Evolutionary conservation across 768 basidiomycete species (phyloP).

Genomic region (Pisolithus albus): DNA sequence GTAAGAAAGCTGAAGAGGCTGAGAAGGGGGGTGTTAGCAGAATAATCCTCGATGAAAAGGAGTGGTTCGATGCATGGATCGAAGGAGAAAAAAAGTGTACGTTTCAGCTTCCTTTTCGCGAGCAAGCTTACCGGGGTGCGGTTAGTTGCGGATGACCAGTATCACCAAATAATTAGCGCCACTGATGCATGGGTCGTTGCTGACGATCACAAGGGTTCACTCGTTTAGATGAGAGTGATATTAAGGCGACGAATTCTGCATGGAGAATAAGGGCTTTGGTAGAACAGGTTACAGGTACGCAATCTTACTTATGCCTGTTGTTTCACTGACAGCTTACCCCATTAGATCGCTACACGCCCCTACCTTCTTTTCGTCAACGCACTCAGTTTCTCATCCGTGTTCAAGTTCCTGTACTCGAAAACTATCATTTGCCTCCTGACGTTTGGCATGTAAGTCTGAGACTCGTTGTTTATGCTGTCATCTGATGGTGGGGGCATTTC

Average conservation of each 20-base stretch:
- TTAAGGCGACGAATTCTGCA: slow-evolving; percentile 77
- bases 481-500: not conserved
- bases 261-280: slow-evolving; percentile 77
- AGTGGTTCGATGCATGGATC: slow-evolving; percentile 92
- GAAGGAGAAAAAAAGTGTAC: slow-evolving; percentile 83
- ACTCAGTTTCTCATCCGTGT: slow-evolving; percentile 78
- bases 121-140: not conserved
- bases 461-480: not conserved
- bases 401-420: slow-evolving; percentile 78
- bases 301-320: not conserved
- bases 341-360: slow-evolving; percentile 85
- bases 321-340: not conserved
- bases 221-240: slow-evolving; percentile 25
- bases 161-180: slow-evolving; percentile 73
- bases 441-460: not conserved
- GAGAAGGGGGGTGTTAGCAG: slow-evolving; percentile 77
- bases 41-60: slow-evolving; percentile 70
- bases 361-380: slow-evolving; percentile 72
- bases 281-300: slow-evolving; percentile 84
- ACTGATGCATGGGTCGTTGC: slow-evolving; percentile 82
- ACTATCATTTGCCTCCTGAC: slow-evolving; percentile 42
- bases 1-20: slow-evolving; percentile 14
- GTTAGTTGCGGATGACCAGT: slow-evolving; percentile 82
- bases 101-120: slow-evolving; percentile 22
- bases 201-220: slow-evolving; percentile 44